phyloP scores from a whole-genome alignment of 1,284 basidiomycete species.

The Fomes fomentarius region DNA sequence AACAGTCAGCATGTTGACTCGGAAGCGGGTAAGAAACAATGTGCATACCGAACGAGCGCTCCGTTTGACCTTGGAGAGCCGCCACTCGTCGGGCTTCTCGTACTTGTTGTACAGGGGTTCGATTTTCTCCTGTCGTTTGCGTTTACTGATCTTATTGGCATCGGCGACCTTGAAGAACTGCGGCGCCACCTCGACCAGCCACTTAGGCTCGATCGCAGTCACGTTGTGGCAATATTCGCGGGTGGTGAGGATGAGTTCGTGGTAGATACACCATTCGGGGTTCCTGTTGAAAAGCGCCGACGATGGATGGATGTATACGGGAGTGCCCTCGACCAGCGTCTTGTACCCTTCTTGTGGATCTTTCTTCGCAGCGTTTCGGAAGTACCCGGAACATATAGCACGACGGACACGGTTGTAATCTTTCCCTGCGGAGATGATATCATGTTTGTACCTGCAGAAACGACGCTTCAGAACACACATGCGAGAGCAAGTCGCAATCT shows the following conservation, averaged over 20 bases:
- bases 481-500: background rate
- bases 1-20: slow-evolving; percentile 19
- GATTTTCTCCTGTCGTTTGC: slow-evolving; percentile 97
- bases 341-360: slow-evolving; percentile 97
- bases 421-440: slow-evolving; percentile 88
- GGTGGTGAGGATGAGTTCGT: slow-evolving; percentile 75
- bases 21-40: background rate
- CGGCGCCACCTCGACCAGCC: slow-evolving; percentile 97
- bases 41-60: slow-evolving; percentile 79
- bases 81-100: slow-evolving; percentile 91
- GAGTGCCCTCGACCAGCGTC: slow-evolving; percentile 96
- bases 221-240: slow-evolving; percentile 97
- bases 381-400: slow-evolving; percentile 97
- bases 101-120: slow-evolving; percentile 91
- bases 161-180: slow-evolving; percentile 98
- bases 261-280: slow-evolving; percentile 80
- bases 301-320: slow-evolving; percentile 97
- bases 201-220: slow-evolving; percentile 96
- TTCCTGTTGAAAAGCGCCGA: slow-evolving; percentile 97
- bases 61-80: slow-evolving; percentile 85
- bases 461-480: slow-evolving; percentile 16
- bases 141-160: slow-evolving; percentile 93
- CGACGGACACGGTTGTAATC: slow-evolving; percentile 94
- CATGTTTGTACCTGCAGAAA: slow-evolving; percentile 83
- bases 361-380: slow-evolving; percentile 96